Percentiles rank a stretch among this genome's conserved stretches.
Conservation (phyloP, 2,329 filamentous ascomycete genomes). For the Penicillium sumatraense region DNA sequence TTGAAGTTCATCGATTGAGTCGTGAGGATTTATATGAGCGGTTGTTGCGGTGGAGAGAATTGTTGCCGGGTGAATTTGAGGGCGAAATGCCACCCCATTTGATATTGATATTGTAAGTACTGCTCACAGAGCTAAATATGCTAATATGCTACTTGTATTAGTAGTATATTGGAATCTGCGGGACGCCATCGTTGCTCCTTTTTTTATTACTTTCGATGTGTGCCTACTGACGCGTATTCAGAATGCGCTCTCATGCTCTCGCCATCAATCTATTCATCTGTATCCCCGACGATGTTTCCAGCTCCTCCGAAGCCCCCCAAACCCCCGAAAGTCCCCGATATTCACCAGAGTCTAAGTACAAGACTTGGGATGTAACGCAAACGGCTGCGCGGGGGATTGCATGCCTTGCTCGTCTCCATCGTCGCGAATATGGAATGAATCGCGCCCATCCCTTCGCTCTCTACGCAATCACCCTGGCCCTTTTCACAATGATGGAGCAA, state of each 20-base stretch:
- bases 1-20: slow-evolving; percentile 22
- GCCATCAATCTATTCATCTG: slow-evolving; percentile 43
- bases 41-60: slow-evolving; percentile 35
- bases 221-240: slow-evolving; percentile 10
- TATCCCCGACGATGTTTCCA: slow-evolving; percentile 23
- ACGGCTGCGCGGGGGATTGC: slow-evolving; percentile 38
- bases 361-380: slow-evolving; percentile 28
- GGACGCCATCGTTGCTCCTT: no score
- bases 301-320: slow-evolving; percentile 26
- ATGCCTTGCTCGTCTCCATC: slow-evolving; percentile 33
- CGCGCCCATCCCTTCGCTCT: slow-evolving; percentile 43
- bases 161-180: no score
- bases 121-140: no score
- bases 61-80: slow-evolving; percentile 35
- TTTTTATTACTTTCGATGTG: no score
- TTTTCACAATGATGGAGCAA: slow-evolving; percentile 39
- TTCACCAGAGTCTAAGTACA: slow-evolving; percentile 25
- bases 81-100: slow-evolving; percentile 39
- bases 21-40: slow-evolving; percentile 36
- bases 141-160: no score
- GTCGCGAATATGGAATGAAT: slow-evolving; percentile 39
- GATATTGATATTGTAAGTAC: slow-evolving; percentile 35
- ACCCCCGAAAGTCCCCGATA: slow-evolving; percentile 35
- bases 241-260: slow-evolving; percentile 41
- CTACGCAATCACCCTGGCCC: slow-evolving; percentile 44